Percentiles rank a stretch among this genome's conserved stretches.
phyloP scores from a whole-genome alignment of 768 basidiomycete genomes.

The Daedalea quercina region DNA sequence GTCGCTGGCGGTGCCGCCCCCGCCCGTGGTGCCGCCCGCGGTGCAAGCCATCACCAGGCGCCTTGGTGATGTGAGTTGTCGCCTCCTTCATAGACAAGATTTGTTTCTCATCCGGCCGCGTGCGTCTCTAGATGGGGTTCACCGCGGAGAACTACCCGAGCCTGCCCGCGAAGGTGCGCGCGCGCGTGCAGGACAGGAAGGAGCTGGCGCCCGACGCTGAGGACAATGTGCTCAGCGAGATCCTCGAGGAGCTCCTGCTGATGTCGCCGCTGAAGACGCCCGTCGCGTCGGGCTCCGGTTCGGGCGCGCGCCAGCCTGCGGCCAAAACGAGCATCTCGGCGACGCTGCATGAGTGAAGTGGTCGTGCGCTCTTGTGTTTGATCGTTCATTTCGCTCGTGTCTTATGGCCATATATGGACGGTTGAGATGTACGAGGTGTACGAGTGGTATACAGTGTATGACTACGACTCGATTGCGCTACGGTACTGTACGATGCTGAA shows the following conservation, averaged over 20 bases:
- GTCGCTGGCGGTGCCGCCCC: conserved; percentile 21
- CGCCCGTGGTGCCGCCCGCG: conserved; percentile 26
- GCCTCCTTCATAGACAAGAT: neutral
- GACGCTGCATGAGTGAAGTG: neutral
- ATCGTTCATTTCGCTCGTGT: too few species aligned
- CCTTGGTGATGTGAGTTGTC: conserved; percentile 54
- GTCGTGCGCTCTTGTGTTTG: too few species aligned
- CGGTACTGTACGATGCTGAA: too few species aligned
- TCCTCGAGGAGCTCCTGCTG: conserved; percentile 21
- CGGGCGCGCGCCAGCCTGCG: neutral
- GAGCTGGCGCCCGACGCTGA: conserved; percentile 15
- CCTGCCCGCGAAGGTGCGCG: conserved; percentile 40
- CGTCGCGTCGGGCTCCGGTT: conserved; percentile 9
- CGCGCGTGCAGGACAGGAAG: conserved; percentile 11
- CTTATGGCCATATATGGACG: too few species aligned
- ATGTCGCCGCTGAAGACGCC: conserved; percentile 4
- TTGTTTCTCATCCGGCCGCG: neutral
- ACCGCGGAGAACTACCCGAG: conserved; percentile 49
- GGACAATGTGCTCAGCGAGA: conserved; percentile 19
- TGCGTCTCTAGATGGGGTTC: conserved; percentile 61
- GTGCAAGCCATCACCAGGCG: conserved; percentile 45
- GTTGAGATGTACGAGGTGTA: too few species aligned
- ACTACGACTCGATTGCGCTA: too few species aligned
- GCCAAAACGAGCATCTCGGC: neutral
- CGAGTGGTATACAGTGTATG: too few species aligned